Percentiles rank a stretch among this genome's conserved stretches.
These are phyloP conservation scores for Candida patagonica DNA, from an alignment of 805 yeast genomes.

Conservation along the genomic window DNA sequence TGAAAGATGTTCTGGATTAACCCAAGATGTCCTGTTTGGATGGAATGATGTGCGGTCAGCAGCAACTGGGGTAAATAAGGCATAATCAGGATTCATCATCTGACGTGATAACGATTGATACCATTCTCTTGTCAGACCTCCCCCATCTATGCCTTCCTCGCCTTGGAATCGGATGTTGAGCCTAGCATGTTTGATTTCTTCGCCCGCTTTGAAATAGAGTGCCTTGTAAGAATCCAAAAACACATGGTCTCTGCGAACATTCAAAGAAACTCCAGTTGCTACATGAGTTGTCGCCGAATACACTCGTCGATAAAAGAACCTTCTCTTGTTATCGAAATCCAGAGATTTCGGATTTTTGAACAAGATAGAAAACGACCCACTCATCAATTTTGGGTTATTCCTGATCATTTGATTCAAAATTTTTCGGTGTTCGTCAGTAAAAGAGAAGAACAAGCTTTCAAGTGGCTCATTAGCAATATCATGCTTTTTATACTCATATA, in stretches of 20 bases:
- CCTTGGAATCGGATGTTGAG: slow-evolving; percentile 80
- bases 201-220: slow-evolving; percentile 65
- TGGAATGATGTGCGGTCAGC: slow-evolving; percentile 91
- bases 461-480: slow-evolving; percentile 70
- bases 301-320: slow-evolving; percentile 68
- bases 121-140: slow-evolving; percentile 98
- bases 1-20: slow-evolving; percentile 85
- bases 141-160: slow-evolving; percentile 96
- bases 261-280: slow-evolving; percentile 30
- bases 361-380: slow-evolving; percentile 88
- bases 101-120: slow-evolving; percentile 87
- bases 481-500: slow-evolving; percentile 48
- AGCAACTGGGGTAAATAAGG: slow-evolving; percentile 82
- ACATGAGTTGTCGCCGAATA: slow-evolving; percentile 31
- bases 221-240: slow-evolving; percentile 84
- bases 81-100: slow-evolving; percentile 94
- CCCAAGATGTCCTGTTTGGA: slow-evolving; percentile 86
- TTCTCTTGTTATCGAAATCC: slow-evolving; percentile 90
- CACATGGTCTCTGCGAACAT: slow-evolving; percentile 80
- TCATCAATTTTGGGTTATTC: slow-evolving; percentile 83
- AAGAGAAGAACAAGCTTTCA: slow-evolving; percentile 70
- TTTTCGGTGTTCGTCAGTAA: slow-evolving; percentile 82
- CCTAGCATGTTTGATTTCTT: slow-evolving; percentile 61
- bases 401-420: slow-evolving; percentile 87
- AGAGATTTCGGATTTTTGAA: slow-evolving; percentile 81